Evolutionary conservation across 2,329 filamentous ascomycete species (phyloP).

Genomic region (Arthrobotrys sinensis): DNA sequence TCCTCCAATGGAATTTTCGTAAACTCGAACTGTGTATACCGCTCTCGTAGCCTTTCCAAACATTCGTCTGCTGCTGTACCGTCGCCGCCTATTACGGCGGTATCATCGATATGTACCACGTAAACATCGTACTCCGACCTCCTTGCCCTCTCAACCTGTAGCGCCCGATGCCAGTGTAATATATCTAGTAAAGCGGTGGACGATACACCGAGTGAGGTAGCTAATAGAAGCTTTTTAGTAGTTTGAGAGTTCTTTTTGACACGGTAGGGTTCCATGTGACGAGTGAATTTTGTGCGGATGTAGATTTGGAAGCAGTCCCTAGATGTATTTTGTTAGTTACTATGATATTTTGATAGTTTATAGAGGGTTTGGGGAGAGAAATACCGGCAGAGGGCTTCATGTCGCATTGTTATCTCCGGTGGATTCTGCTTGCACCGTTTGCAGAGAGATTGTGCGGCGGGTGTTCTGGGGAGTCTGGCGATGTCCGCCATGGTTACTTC

Average conservation of each 20-base stretch:
- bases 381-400: constrained; percentile 54
- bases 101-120: constrained; percentile 73
- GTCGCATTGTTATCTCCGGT: constrained; percentile 38
- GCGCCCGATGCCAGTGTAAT: constrained; percentile 78
- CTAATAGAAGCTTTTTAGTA: constrained; percentile 75
- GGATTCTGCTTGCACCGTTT: constrained; percentile 43
- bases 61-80: constrained; percentile 63
- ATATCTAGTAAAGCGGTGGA: constrained; percentile 84
- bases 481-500: constrained; percentile 60
- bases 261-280: constrained; percentile 80
- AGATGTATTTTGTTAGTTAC: constrained; percentile 16
- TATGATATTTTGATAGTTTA: constrained; percentile 45
- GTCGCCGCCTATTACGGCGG: constrained; percentile 35
- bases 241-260: constrained; percentile 67
- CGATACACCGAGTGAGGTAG: constrained; percentile 85
- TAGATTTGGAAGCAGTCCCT: constrained; percentile 85
- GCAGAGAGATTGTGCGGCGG: constrained; percentile 35
- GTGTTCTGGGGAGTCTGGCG: constrained; percentile 38
- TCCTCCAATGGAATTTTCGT: constrained; percentile 76
- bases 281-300: constrained; percentile 82
- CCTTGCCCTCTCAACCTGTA: constrained; percentile 76
- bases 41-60: constrained; percentile 71
- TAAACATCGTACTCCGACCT: constrained; percentile 78
- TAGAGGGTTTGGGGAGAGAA: constrained; percentile 37
- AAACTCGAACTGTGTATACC: constrained; percentile 78